These are phyloP conservation scores for Termitomyces sp. DNA, from an alignment of 768 basidiomycete genomes.

Conservation along the genomic window DNA sequence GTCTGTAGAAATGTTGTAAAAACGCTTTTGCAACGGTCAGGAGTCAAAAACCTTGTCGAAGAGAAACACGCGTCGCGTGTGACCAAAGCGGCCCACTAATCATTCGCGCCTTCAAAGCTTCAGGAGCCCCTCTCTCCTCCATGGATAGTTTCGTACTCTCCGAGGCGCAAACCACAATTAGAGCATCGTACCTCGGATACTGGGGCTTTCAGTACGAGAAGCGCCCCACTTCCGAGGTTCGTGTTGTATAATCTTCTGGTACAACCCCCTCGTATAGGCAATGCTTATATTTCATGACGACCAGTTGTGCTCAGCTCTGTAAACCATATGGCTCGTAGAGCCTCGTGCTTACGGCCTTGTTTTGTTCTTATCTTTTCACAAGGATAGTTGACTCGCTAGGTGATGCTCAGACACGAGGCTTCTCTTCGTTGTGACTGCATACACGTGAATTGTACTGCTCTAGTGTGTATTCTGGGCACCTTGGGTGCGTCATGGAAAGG, in stretches of 20 bases:
- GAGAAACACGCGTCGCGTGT: no score
- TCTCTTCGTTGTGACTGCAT: slow-evolving; percentile 15
- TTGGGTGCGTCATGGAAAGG: slow-evolving; percentile 46
- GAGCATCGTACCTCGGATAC: slow-evolving; percentile 38
- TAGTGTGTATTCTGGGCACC: slow-evolving; percentile 37
- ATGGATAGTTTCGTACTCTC: slow-evolving; percentile 15
- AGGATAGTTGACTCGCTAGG: background rate
- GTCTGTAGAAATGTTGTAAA: no score
- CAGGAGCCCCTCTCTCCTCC: slow-evolving; percentile 21
- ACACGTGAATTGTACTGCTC: slow-evolving; percentile 24
- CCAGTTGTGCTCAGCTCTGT: slow-evolving; percentile 25
- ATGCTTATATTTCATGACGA: background rate
- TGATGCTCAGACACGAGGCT: slow-evolving; percentile 19
- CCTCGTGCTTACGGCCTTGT: background rate
- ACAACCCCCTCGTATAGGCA: background rate
- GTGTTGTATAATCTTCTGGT: slow-evolving; percentile 21
- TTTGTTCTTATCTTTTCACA: no score
- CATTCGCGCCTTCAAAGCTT: no score
- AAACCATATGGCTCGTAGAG: slow-evolving; percentile 28
- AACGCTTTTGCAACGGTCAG: no score
- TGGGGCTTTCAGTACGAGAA: slow-evolving; percentile 37
- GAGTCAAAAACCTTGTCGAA: no score
- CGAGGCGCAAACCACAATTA: slow-evolving; percentile 19
- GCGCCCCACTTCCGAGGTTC: slow-evolving; percentile 25
- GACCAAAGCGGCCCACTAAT: no score